A percentile compares a stretch with the other conserved stretches of the same genome.
Conservation (phyloP, 192 early-diverging fungal genomes). For the Coemansia furcata region DNA sequence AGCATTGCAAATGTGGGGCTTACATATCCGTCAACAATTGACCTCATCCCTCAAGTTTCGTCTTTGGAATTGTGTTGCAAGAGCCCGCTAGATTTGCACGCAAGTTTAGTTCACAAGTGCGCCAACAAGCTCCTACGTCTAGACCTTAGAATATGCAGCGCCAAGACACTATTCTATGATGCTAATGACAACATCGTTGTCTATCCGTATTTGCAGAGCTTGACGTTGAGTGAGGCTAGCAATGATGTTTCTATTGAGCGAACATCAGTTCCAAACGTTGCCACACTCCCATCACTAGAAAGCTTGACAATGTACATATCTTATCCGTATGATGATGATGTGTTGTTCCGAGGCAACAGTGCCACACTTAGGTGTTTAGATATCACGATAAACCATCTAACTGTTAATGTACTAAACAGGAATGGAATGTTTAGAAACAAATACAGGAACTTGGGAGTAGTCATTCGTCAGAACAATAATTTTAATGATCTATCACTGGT, state of each 20-base stretch:
- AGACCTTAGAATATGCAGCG: neutral
- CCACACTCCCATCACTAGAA: neutral
- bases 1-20: neutral
- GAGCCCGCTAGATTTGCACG: neutral
- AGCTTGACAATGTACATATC: neutral
- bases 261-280: neutral
- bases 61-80: neutral
- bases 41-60: neutral
- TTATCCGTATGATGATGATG: conserved; percentile 5
- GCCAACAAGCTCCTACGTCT: neutral
- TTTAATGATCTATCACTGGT: conserved; percentile 76
- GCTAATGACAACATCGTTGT: neutral
- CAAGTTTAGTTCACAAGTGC: neutral
- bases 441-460: conserved; percentile 72
- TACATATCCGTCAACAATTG: neutral
- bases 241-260: neutral
- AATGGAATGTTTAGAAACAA: conserved; percentile 63
- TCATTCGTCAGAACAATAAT: conserved; percentile 86
- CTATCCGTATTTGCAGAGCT: neutral
- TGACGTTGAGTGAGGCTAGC: neutral
- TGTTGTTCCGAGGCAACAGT: conserved; percentile 2
- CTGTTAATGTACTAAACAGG: conserved; percentile 33
- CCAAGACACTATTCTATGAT: neutral
- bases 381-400: neutral
- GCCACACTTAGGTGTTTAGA: neutral